A percentile compares a stretch with the other conserved stretches of the same genome.
Evolutionary conservation across 106 monocot species (phyloP).

Genomic region (Agapanthus africanus): DNA sequence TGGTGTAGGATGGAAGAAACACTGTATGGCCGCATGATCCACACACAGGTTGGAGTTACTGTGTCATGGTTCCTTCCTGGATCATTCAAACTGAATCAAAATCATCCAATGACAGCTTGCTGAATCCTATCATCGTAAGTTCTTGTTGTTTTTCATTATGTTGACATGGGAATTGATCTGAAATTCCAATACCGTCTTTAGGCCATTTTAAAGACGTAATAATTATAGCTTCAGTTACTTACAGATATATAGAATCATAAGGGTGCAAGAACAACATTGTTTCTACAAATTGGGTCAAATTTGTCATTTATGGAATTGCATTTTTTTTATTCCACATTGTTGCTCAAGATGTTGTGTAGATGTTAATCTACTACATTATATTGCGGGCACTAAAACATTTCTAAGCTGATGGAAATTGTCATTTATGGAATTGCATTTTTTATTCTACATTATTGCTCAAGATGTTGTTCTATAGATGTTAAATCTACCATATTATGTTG

Average conservation of each 20-base stretch:
- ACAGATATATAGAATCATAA: neutral
- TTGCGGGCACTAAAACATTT: no score
- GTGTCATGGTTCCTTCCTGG: conserved; percentile 72
- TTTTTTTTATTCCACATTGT: no score
- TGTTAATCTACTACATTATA: neutral
- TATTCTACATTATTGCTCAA: no score
- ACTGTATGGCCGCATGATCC: conserved; percentile 80
- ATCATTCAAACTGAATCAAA: conserved; percentile 38
- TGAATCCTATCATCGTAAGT: conserved; percentile 60
- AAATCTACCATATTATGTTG: neutral
- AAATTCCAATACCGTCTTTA: neutral
- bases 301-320: no score
- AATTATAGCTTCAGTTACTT: neutral
- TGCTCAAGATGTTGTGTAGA: no score
- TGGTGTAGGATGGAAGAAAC: conserved; percentile 62
- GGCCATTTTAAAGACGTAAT: neutral
- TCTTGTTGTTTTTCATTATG: neutral
- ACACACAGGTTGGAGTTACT: conserved; percentile 65
- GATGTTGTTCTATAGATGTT: neutral
- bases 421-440: no score
- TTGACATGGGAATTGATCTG: neutral
- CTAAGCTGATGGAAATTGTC: neutral
- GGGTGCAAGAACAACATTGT: neutral
- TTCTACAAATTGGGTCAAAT: neutral
- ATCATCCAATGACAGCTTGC: conserved; percentile 37